Conservation (phyloP, 2,329 filamentous ascomycete genomes). For the Colletotrichum sp. region DNA sequence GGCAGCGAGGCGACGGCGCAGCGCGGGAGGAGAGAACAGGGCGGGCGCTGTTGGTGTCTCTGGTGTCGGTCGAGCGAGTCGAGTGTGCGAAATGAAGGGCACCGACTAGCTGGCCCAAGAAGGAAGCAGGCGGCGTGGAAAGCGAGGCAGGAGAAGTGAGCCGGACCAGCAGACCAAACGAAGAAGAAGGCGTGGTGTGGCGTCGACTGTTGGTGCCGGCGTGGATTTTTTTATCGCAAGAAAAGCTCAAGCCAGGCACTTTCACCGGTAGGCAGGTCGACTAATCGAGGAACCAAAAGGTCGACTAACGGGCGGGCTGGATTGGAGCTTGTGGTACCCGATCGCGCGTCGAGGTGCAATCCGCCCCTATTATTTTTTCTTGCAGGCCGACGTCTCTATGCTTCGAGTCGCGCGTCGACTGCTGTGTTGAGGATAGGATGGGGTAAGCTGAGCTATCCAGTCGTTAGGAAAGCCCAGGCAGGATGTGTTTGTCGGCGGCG, state of each 20-base stretch:
- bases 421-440: neutral
- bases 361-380: slow-evolving; percentile 7
- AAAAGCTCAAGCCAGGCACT: neutral
- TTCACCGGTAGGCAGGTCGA: neutral
- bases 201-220: slow-evolving; percentile 8
- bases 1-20: neutral
- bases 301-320: neutral
- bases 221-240: neutral
- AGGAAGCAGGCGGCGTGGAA: slow-evolving; percentile 16
- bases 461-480: neutral
- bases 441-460: neutral
- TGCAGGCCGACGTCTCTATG: neutral
- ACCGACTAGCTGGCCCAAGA: slow-evolving; percentile 11
- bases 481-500: neutral
- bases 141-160: slow-evolving; percentile 3
- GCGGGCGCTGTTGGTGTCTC: neutral
- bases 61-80: neutral
- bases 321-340: slow-evolving; percentile 1
- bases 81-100: slow-evolving; percentile 18
- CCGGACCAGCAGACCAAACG: neutral
- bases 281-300: neutral
- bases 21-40: slow-evolving; percentile 1
- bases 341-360: slow-evolving; percentile 11
- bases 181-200: slow-evolving; percentile 1
- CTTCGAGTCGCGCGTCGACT: neutral